Percentiles rank a stretch among this genome's conserved stretches.
phyloP scores from a whole-genome alignment of 805 yeast species.

The Kuraishia floccosa region DNA sequence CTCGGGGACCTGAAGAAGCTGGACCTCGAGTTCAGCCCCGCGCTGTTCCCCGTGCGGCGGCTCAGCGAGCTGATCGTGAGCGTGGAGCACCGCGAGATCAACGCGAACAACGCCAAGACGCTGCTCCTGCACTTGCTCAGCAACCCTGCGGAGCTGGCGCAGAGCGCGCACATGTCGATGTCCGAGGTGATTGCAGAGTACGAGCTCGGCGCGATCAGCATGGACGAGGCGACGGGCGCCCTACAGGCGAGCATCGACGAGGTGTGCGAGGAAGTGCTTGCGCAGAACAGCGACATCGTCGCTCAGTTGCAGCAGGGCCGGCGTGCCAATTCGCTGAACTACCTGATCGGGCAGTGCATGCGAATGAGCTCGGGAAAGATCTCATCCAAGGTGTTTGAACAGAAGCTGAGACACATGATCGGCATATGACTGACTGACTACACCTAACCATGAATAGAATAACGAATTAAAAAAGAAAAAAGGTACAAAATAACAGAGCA shows the following conservation, averaged over 20 bases:
- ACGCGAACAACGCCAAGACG: conserved; percentile 57
- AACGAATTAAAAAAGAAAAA: conserved; percentile 3
- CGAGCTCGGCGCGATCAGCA: conserved; percentile 27
- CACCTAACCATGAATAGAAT: neutral
- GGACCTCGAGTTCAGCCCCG: conserved; percentile 19
- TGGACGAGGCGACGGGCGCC: conserved; percentile 19
- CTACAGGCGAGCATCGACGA: conserved; percentile 11
- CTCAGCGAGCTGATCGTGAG: conserved; percentile 44
- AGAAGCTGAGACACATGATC: conserved; percentile 8
- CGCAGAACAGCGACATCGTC: conserved; percentile 40
- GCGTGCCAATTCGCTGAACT: conserved; percentile 55
- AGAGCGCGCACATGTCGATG: conserved; percentile 21
- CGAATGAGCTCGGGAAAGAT: conserved; percentile 59
- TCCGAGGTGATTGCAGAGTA: conserved; percentile 38
- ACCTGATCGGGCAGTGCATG: conserved; percentile 80
- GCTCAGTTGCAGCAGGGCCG: conserved; percentile 45
- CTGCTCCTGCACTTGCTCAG: conserved; percentile 52
- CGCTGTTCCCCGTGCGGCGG: conserved; percentile 24
- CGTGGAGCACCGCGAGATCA: conserved; percentile 36
- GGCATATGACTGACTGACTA: conserved; percentile 1
- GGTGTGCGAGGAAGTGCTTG: conserved; percentile 23
- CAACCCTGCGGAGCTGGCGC: conserved; percentile 24
- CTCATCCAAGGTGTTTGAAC: conserved; percentile 14
- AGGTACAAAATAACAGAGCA: conserved; percentile 1
- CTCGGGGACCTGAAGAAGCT: conserved; percentile 57